Conservation (phyloP, 805 yeast genomes). For the Cyberlindnera nakhonratchasimensis region DNA sequence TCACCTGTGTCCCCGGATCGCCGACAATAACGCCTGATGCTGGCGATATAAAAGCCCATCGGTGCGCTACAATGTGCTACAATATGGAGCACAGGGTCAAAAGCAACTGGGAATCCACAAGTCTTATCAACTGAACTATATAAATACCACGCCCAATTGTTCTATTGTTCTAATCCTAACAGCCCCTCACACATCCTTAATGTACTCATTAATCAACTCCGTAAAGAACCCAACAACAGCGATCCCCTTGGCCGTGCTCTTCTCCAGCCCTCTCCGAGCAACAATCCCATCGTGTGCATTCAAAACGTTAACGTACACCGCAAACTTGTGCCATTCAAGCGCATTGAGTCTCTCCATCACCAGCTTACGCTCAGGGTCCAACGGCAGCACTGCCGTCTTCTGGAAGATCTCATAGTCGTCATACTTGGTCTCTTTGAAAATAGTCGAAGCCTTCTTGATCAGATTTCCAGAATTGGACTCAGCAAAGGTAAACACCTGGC, state of each 20-base stretch:
- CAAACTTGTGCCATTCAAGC: constrained; percentile 73
- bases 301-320: constrained; percentile 64
- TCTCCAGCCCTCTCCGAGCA: constrained; percentile 62
- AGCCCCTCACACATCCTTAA: constrained; percentile 5
- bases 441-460: not conserved
- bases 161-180: too few species aligned
- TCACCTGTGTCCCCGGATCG: too few species aligned
- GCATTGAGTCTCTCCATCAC: constrained; percentile 55
- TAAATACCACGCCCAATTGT: too few species aligned
- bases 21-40: too few species aligned
- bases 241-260: constrained; percentile 47
- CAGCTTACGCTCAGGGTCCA: constrained; percentile 35
- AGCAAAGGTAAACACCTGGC: not conserved
- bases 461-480: not conserved
- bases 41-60: too few species aligned
- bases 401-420: constrained; percentile 21
- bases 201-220: constrained; percentile 22
- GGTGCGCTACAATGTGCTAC: too few species aligned
- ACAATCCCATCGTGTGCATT: constrained; percentile 89
- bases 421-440: constrained; percentile 13
- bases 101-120: too few species aligned
- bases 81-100: too few species aligned
- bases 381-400: constrained; percentile 27
- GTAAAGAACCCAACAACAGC: constrained; percentile 51
- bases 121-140: too few species aligned